Evolutionary conservation across 257 asterid genomes (phyloP).

Genomic region (Agastache rugosa): DNA sequence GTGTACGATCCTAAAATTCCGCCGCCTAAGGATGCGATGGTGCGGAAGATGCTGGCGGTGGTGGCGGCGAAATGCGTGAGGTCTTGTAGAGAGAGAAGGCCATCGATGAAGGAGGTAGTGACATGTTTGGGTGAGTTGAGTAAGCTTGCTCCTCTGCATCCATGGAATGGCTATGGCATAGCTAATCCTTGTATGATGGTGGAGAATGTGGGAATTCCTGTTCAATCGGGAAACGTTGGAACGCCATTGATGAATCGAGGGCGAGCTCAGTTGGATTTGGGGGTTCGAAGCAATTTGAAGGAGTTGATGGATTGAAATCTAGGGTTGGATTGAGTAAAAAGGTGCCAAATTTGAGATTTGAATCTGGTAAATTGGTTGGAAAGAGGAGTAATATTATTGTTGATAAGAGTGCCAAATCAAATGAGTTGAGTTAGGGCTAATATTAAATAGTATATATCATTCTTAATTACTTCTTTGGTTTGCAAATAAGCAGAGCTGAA

Average conservation of each 20-base stretch:
- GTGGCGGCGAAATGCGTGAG: slow-evolving; percentile 94
- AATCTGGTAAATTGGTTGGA: slow-evolving; percentile 42
- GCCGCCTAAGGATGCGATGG: slow-evolving; percentile 70
- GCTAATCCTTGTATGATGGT: slow-evolving; percentile 84
- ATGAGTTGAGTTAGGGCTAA: too few relatives aligned
- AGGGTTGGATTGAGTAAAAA: slow-evolving; percentile 17
- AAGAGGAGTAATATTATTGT: slow-evolving; percentile 28
- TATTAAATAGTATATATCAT: too few relatives aligned
- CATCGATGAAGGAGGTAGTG: slow-evolving; percentile 82
- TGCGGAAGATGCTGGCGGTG: slow-evolving; percentile 80
- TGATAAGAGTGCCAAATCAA: slow-evolving; percentile 42
- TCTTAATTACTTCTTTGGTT: background rate
- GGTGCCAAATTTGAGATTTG: slow-evolving; percentile 60
- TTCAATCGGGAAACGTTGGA: slow-evolving; percentile 41
- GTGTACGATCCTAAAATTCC: slow-evolving; percentile 69
- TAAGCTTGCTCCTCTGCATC: slow-evolving; percentile 61
- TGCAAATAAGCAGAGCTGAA: slow-evolving; percentile 13
- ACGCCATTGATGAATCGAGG: slow-evolving; percentile 58
- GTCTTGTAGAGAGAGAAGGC: slow-evolving; percentile 86
- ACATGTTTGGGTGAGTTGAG: slow-evolving; percentile 74
- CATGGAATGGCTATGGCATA: slow-evolving; percentile 87
- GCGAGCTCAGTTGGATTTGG: slow-evolving; percentile 49
- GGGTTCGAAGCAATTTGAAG: slow-evolving; percentile 70
- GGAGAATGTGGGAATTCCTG: slow-evolving; percentile 69
- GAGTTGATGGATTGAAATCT: slow-evolving; percentile 54